These are phyloP conservation scores for Melanomma pulvis-pyrius DNA, from an alignment of 495 filamentous ascomycete species.

Conservation along the genomic window DNA sequence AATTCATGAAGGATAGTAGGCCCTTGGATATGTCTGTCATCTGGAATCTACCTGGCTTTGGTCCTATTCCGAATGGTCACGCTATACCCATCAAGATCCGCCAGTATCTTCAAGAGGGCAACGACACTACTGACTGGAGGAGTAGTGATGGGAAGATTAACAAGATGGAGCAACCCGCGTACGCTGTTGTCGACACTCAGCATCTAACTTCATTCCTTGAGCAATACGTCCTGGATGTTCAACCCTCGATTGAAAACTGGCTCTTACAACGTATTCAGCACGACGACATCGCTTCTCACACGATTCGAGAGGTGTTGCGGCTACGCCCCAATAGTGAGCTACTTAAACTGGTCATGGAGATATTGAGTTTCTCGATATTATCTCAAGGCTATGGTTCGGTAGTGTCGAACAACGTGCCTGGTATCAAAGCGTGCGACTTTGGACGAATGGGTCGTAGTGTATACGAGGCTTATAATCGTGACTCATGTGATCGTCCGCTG, in stretches of 20 bases:
- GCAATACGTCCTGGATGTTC: conserved; percentile 8
- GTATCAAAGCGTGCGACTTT: conserved; percentile 26
- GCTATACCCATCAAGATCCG: conserved; percentile 8
- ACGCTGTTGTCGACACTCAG: conserved; percentile 32
- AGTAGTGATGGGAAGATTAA: conserved; percentile 12
- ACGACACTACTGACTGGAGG: conserved; percentile 29
- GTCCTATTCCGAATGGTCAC: conserved; percentile 11
- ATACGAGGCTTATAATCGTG: conserved; percentile 37
- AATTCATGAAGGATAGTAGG: conserved; percentile 2
- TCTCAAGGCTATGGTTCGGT: conserved; percentile 38
- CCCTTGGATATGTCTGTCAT: conserved; percentile 8
- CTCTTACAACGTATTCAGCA: conserved; percentile 10
- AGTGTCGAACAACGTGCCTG: conserved; percentile 19
- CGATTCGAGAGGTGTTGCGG: conserved; percentile 29
- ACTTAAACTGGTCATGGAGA: conserved; percentile 22
- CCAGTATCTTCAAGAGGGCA: conserved; percentile 10
- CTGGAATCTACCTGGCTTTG: conserved; percentile 32
- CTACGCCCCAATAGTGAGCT: conserved; percentile 14
- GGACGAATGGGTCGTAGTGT: conserved; percentile 19
- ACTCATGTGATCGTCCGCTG: conserved; percentile 26
- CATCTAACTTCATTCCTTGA: conserved; percentile 1
- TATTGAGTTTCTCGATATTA: conserved; percentile 31
- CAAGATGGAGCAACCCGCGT: conserved; percentile 24
- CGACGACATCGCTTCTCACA: conserved; percentile 25
- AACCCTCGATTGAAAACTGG: conserved; percentile 22